Conservation (phyloP, 2,329 filamentous ascomycete genomes). For the Fusarium dlaminii region DNA sequence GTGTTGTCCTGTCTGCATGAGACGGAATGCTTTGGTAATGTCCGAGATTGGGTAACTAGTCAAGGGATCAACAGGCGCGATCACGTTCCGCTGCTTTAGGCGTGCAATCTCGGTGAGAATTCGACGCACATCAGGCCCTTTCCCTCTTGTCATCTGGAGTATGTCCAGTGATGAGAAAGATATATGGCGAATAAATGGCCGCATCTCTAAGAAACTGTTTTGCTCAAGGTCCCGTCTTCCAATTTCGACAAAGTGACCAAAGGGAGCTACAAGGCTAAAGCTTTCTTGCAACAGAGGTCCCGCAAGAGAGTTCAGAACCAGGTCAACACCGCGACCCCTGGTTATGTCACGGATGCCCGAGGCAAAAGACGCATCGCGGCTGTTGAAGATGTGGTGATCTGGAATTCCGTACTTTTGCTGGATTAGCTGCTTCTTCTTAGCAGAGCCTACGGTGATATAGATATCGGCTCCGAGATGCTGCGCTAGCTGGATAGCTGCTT, state of each 20-base stretch:
- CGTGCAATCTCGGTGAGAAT: background rate
- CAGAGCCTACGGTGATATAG: conserved; percentile 44
- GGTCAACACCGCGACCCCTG: background rate
- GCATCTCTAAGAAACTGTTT: background rate
- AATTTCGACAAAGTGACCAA: background rate
- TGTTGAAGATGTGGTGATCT: background rate
- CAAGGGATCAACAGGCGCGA: background rate
- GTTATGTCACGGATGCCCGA: background rate
- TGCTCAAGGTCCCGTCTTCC: background rate
- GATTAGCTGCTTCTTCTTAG: conserved; percentile 37
- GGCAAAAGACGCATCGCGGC: background rate
- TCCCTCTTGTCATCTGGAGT: background rate
- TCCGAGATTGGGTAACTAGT: background rate
- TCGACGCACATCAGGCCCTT: background rate
- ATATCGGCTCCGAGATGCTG: conserved; percentile 35
- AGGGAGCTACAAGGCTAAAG: background rate
- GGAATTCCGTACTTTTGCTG: background rate
- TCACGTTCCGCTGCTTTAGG: background rate
- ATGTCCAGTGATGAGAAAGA: background rate
- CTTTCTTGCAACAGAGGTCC: background rate
- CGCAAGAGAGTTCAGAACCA: background rate
- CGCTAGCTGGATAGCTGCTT: conserved; percentile 42
- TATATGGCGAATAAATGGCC: background rate
- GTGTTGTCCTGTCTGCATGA: background rate
- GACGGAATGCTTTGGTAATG: background rate